Conservation (phyloP, 2,329 filamentous ascomycete genomes). For the Didymella arachidicola region DNA sequence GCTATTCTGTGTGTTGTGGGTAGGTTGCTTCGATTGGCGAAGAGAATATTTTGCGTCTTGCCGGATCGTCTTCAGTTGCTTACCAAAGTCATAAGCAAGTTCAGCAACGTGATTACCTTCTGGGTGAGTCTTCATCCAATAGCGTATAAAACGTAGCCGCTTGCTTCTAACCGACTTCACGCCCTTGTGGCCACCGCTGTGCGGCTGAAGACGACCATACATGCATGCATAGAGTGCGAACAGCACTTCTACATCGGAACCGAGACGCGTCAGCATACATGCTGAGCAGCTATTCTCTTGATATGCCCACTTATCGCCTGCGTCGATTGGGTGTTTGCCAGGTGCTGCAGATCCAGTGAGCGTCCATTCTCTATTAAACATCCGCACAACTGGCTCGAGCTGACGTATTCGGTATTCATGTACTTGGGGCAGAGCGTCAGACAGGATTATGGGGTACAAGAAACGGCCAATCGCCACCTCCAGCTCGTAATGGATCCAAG, state of each 20-base stretch:
- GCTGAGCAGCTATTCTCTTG: constrained; percentile 38
- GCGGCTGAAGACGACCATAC: constrained; percentile 27
- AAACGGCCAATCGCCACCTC: constrained; percentile 35
- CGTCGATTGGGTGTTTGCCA: constrained; percentile 26
- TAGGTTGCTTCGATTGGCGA: background rate
- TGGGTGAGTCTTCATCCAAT: constrained; percentile 31
- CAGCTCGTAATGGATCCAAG: constrained; percentile 35
- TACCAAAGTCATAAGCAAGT: constrained; percentile 34
- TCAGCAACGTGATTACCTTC: constrained; percentile 19
- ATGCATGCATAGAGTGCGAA: constrained; percentile 40
- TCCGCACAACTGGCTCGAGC: constrained; percentile 40
- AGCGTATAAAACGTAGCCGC: constrained; percentile 35
- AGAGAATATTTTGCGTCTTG: constrained; percentile 8
- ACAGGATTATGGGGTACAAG: constrained; percentile 38
- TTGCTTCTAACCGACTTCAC: constrained; percentile 27
- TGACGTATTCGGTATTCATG: constrained; percentile 33
- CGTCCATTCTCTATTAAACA: constrained; percentile 36
- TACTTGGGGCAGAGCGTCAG: constrained; percentile 20
- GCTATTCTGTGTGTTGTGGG: background rate
- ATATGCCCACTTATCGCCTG: constrained; percentile 30
- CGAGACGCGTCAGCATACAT: constrained; percentile 44
- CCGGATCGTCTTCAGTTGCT: constrained; percentile 28
- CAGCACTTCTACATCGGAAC: constrained; percentile 32
- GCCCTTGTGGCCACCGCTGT: constrained; percentile 14
- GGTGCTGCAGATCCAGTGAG: constrained; percentile 25